Evolutionary conservation across 2,329 filamentous ascomycete species (phyloP).

Genomic region (Plectosphaerella cucumerina): DNA sequence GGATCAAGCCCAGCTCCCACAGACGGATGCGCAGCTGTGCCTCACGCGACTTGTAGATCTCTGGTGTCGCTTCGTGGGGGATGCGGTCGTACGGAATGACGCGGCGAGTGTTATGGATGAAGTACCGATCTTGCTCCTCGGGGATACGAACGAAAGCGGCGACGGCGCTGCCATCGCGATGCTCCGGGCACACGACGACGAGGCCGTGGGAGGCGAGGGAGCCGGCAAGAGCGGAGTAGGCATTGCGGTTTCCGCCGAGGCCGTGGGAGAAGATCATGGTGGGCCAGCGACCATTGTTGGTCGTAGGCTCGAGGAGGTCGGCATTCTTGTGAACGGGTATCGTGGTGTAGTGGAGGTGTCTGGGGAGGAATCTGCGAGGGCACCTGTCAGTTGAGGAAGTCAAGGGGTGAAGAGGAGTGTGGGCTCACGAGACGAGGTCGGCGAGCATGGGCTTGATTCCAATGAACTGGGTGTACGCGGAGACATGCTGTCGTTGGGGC

Average conservation of each 20-base stretch:
- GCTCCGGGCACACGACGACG: slow-evolving; percentile 76
- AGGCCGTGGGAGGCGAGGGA: slow-evolving; percentile 78
- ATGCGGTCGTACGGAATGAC: slow-evolving; percentile 46
- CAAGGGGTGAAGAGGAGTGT: not conserved
- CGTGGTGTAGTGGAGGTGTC: slow-evolving; percentile 68
- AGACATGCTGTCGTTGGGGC: slow-evolving; percentile 70
- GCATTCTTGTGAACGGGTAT: slow-evolving; percentile 73
- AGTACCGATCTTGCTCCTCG: slow-evolving; percentile 35
- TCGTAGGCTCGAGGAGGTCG: slow-evolving; percentile 47
- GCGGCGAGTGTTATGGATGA: slow-evolving; percentile 25
- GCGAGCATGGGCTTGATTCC: slow-evolving; percentile 58
- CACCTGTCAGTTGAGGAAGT: not conserved
- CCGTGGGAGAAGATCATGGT: slow-evolving; percentile 85
- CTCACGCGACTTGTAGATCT: slow-evolving; percentile 65
- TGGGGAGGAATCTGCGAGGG: slow-evolving; percentile 56
- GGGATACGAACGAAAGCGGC: slow-evolving; percentile 67
- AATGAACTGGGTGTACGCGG: slow-evolving; percentile 72
- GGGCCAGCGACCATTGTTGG: slow-evolving; percentile 60
- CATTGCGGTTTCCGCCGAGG: slow-evolving; percentile 73
- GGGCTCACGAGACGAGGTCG: slow-evolving; percentile 57
- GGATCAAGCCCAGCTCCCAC: slow-evolving; percentile 72
- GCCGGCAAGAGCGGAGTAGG: slow-evolving; percentile 79
- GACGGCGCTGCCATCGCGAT: slow-evolving; percentile 76
- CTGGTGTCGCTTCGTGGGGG: slow-evolving; percentile 59
- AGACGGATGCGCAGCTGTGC: slow-evolving; percentile 69